These are phyloP conservation scores for Alternaria brassicae DNA, from an alignment of 2,329 filamentous ascomycete species.

Conservation along the genomic window DNA sequence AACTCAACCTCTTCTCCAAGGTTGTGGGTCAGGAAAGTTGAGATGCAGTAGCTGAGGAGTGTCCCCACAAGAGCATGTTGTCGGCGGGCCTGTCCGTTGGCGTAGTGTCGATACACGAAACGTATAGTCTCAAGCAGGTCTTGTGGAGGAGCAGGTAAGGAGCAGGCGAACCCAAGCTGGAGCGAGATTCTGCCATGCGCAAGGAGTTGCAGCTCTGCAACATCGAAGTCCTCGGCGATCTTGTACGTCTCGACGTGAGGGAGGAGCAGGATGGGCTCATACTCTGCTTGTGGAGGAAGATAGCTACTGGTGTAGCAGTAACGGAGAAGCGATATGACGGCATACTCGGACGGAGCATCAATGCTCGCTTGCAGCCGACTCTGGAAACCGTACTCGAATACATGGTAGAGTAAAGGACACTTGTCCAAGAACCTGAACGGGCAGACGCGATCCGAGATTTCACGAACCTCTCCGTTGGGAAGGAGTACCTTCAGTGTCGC, in stretches of 20 bases:
- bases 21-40: slow-evolving; percentile 48
- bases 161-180: slow-evolving; percentile 51
- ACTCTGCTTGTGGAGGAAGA: slow-evolving; percentile 30
- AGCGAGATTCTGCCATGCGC: slow-evolving; percentile 51
- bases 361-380: slow-evolving; percentile 47
- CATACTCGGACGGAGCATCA: slow-evolving; percentile 44
- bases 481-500: slow-evolving; percentile 45
- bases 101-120: slow-evolving; percentile 44
- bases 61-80: slow-evolving; percentile 47
- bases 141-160: slow-evolving; percentile 46
- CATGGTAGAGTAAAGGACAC: slow-evolving; percentile 51
- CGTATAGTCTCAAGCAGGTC: slow-evolving; percentile 52
- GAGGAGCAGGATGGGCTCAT: slow-evolving; percentile 43
- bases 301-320: slow-evolving; percentile 54
- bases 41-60: slow-evolving; percentile 55
- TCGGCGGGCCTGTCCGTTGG: slow-evolving; percentile 27
- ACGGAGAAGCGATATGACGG: slow-evolving; percentile 50
- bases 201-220: slow-evolving; percentile 48
- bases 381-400: slow-evolving; percentile 49
- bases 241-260: slow-evolving; percentile 52
- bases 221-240: slow-evolving; percentile 51
- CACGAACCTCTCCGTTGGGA: slow-evolving; percentile 39
- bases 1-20: slow-evolving; percentile 49
- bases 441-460: slow-evolving; percentile 44
- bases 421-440: slow-evolving; percentile 40